phyloP scores from a whole-genome alignment of 169 alveolate genomes.

The Eimeria maxima region DNA sequence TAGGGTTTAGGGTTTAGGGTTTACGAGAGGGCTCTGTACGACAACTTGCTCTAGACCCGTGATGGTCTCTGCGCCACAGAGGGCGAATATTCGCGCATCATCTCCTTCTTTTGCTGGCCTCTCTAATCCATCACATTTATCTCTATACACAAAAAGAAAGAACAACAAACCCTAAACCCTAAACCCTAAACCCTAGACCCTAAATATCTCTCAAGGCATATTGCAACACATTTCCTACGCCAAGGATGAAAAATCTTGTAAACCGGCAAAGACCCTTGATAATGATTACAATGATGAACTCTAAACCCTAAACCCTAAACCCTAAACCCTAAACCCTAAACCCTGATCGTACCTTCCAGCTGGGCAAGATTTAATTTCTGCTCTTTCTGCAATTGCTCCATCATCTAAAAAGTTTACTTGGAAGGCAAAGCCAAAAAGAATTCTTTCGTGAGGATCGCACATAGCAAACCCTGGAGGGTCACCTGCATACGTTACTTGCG shows the following conservation, averaged over 20 bases:
- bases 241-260: background rate
- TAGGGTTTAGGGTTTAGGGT: slow-evolving; percentile 69
- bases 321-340: slow-evolving; percentile 54
- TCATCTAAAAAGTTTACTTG: slow-evolving; percentile 23
- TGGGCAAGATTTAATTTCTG: slow-evolving; percentile 79
- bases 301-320: slow-evolving; percentile 38
- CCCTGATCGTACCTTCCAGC: slow-evolving; percentile 70
- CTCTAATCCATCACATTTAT: slow-evolving; percentile 18
- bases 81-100: slow-evolving; percentile 88
- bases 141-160: background rate
- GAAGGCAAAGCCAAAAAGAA: slow-evolving; percentile 91
- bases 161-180: background rate
- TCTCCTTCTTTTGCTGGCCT: slow-evolving; percentile 66
- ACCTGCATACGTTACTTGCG: slow-evolving; percentile 89
- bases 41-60: slow-evolving; percentile 89
- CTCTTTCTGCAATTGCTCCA: slow-evolving; percentile 2
- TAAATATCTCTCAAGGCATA: too few relatives aligned
- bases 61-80: slow-evolving; percentile 88
- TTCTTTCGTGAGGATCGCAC: slow-evolving; percentile 88
- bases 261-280: too few relatives aligned
- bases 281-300: too few relatives aligned
- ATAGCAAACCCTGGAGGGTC: slow-evolving; percentile 90
- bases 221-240: too few relatives aligned
- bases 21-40: slow-evolving; percentile 63
- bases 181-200: background rate